Percentiles rank a stretch among this genome's conserved stretches.
Conservation (phyloP, 2,329 filamentous ascomycete genomes). For the Colletotrichum siamense region DNA sequence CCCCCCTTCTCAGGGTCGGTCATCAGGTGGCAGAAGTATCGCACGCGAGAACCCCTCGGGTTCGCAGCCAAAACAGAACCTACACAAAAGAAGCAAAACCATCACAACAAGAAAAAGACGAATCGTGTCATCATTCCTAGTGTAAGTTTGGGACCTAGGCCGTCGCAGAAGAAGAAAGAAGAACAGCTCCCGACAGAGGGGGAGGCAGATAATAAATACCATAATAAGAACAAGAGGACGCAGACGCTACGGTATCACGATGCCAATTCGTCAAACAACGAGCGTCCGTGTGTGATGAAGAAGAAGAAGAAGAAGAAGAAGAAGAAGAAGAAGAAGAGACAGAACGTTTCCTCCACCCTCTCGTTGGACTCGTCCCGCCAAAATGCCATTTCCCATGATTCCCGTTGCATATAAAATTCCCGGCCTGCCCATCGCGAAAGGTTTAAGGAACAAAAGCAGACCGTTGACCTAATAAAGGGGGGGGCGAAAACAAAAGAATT, state of each 20-base stretch:
- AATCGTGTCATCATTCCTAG: slow-evolving; percentile 13
- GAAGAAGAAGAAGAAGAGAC: background rate
- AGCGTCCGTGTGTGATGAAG: background rate
- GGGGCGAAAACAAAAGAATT: background rate
- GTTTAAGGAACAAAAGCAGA: background rate
- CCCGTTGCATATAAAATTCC: background rate
- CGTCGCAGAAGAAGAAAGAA: background rate
- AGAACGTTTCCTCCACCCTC: background rate
- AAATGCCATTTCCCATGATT: background rate
- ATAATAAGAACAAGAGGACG: background rate
- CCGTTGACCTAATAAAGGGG: background rate
- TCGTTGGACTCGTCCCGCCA: background rate
- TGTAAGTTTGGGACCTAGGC: background rate
- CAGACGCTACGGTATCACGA: background rate
- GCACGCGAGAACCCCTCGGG: background rate
- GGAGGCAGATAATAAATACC: background rate
- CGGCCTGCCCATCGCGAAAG: background rate
- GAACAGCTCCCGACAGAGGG: background rate
- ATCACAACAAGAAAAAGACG: background rate
- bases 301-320: background rate
- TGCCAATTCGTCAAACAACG: background rate
- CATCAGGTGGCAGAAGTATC: background rate
- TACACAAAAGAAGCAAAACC: background rate
- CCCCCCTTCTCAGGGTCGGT: background rate
- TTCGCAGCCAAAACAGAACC: background rate